Evolutionary conservation across 139 green algal species (phyloP).

Genomic region (Diplosphaera chodatii): DNA sequence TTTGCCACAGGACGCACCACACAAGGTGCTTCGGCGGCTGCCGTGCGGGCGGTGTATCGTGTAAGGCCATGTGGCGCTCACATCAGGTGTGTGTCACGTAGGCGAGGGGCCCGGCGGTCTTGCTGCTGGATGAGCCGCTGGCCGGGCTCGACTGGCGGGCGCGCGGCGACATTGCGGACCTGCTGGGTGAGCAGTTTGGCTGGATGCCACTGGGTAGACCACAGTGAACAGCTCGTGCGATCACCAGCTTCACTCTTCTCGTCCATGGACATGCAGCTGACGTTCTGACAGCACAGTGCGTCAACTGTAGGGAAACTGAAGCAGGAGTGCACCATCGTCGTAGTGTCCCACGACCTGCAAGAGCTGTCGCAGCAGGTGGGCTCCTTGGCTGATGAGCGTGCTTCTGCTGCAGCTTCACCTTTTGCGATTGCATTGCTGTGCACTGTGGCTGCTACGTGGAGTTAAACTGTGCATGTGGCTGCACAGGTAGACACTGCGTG

Average conservation of each 20-base stretch:
- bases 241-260: background rate
- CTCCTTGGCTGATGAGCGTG: conserved; percentile 38
- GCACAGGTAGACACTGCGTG: conserved; percentile 21
- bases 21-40: too few species aligned
- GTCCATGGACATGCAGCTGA: too few species aligned
- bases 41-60: too few species aligned
- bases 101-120: conserved; percentile 45
- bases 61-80: too few species aligned
- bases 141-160: conserved; percentile 78
- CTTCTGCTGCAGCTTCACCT: conserved; percentile 7
- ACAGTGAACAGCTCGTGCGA: too few species aligned
- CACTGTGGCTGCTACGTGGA: background rate
- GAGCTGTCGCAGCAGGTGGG: conserved; percentile 72
- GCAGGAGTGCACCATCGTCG: conserved; percentile 72
- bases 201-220: too few species aligned
- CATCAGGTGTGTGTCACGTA: background rate
- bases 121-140: conserved; percentile 92
- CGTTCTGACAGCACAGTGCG: too few species aligned
- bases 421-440: background rate
- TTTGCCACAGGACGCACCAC: too few species aligned
- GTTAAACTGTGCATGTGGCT: background rate
- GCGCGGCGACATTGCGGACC: conserved; percentile 30
- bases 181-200: conserved; percentile 19
- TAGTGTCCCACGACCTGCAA: conserved; percentile 81
- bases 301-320: conserved; percentile 43